A percentile compares a stretch with the other conserved stretches of the same genome.
These are phyloP conservation scores for Phytophthora meadii DNA, from an alignment of 352 stramenopile genomes.

Conservation along the genomic window DNA sequence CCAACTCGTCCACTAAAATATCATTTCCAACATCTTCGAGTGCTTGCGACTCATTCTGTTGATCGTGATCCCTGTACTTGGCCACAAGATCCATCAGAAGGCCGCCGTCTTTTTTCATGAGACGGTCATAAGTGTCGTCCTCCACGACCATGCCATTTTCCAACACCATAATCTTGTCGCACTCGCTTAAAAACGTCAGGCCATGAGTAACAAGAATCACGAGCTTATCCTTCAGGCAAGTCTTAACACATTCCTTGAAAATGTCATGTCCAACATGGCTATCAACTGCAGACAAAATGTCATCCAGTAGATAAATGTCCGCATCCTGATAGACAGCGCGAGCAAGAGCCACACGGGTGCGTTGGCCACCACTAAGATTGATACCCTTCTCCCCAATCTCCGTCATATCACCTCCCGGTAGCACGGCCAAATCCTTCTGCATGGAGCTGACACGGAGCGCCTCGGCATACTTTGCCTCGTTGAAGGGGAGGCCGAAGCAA, in stretches of 20 bases:
- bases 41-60: constrained; percentile 43
- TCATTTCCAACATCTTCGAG: constrained; percentile 47
- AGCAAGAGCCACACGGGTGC: constrained; percentile 83
- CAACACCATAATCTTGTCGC: constrained; percentile 68
- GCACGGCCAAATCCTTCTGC: constrained; percentile 58
- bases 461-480: constrained; percentile 65
- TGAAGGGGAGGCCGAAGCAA: constrained; percentile 91
- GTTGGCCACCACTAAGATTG: constrained; percentile 95
- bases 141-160: constrained; percentile 63
- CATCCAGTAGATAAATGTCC: constrained; percentile 94
- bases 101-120: constrained; percentile 75
- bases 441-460: constrained; percentile 59
- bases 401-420: constrained; percentile 90
- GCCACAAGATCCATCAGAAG: constrained; percentile 58
- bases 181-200: constrained; percentile 63
- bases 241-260: constrained; percentile 81
- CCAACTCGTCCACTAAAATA: constrained; percentile 43
- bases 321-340: constrained; percentile 83
- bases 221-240: constrained; percentile 67
- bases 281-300: constrained; percentile 95
- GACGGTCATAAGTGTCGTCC: constrained; percentile 76
- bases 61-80: constrained; percentile 70
- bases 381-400: constrained; percentile 97
- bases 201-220: constrained; percentile 89
- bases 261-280: constrained; percentile 94